Percentiles rank a stretch among this genome's conserved stretches.
Evolutionary conservation across 2,329 filamentous ascomycete species (phyloP).

Genomic region (Colletotrichum siamense): DNA sequence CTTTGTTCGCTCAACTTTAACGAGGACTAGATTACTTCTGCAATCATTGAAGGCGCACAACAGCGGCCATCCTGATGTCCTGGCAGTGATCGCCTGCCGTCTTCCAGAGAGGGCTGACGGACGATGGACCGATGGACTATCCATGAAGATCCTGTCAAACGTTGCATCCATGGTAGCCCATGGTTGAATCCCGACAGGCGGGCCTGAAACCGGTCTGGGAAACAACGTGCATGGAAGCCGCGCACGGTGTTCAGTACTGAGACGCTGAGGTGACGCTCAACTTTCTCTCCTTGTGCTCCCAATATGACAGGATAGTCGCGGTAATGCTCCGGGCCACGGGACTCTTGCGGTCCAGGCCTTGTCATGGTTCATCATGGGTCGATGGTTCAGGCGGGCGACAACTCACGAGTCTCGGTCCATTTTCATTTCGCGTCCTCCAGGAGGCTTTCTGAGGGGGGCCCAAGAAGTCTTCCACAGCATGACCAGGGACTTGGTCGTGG

Average conservation of each 20-base stretch:
- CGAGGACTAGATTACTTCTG: background rate
- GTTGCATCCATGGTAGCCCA: conserved; percentile 20
- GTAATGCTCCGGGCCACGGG: background rate
- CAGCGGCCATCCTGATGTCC: background rate
- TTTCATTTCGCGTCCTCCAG: background rate
- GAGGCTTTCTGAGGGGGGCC: background rate
- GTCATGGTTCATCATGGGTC: background rate
- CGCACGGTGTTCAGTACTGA: conserved; percentile 21
- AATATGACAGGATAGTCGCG: background rate
- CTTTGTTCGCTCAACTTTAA: background rate
- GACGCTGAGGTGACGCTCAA: background rate
- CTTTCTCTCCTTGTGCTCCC: background rate
- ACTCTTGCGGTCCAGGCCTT: background rate
- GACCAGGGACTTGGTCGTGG: background rate
- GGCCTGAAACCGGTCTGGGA: conserved; percentile 17
- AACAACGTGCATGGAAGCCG: conserved; percentile 13
- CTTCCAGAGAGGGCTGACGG: background rate
- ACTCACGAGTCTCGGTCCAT: background rate
- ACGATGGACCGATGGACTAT: conserved; percentile 3
- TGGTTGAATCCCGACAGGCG: conserved; percentile 6
- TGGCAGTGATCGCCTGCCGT: background rate
- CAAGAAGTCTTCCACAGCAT: conserved; percentile 9
- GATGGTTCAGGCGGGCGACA: background rate
- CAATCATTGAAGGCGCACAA: background rate
- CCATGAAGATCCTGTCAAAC: conserved; percentile 23